Evolutionary conservation across 805 yeast genomes (phyloP), one percentile per base, ranked within the genome.

Genomic region (Pichia californica): DNA sequence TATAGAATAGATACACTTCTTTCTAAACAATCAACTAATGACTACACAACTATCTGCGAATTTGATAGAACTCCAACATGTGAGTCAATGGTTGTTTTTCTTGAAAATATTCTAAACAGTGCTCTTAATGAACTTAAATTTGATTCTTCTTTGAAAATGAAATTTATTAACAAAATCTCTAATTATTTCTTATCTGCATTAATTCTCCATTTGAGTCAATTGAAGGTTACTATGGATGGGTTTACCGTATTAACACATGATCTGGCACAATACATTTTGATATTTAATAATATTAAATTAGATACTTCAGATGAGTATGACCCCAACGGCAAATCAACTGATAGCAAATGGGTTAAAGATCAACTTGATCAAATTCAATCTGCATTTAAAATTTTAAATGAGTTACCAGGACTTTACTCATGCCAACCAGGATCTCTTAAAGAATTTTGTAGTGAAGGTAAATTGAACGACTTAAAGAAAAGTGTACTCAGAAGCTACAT

Each of bases 221-320:
- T 77, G 58, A 78, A 76, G 32, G 86, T 89, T 50, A 84, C 78
- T 52, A 79, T 88, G 2, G 76, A 80, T 7, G 98, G 97, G 41
- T 96, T 95, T 26, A 71, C 82, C 47, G 77, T 83, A 13, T 74
- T 87, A 13, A 85, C 95, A 0, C 84, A 82, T 54, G 97, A 89
- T 62, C 79, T 85, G 7, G 83, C 84, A 31, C 76, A 84, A 36
- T 86, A 82, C 56, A 91, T 87, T 7, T 56, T 61, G 10, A 44
- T 57, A 5, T 57, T 61, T 28, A 60, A 56, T 32, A 38, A 35
- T 16, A 31, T 51, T 15, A 44, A 53, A 20, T 36, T 49, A 14
- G 44, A 42, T 29, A 31, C 29, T 32, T 11, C 10, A 2, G 32
- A 19, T 19, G 21, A 13, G 30, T 23, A 32, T 36, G 34, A 33